Evolutionary conservation across 1,284 basidiomycete genomes (phyloP), one percentile per base, ranked within the genome.

Genomic region (Vanrija humicola): DNA sequence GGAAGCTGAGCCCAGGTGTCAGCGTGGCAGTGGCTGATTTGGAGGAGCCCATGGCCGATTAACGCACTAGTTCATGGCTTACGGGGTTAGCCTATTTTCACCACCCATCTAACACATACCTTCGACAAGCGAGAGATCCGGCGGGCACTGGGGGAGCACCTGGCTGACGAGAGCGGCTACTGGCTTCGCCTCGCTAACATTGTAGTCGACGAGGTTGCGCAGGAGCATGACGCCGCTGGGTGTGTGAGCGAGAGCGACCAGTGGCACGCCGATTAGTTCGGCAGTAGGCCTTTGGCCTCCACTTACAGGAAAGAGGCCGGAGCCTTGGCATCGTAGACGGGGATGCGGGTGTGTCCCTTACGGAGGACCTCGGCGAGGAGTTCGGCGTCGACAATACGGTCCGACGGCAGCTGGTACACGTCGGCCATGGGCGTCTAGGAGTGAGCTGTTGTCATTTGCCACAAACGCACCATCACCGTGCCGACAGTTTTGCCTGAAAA

Each of bases 401-500:
- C 77, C 15, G 74, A 70, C 0, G 75, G 68, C 16, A 81, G 66
- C 18, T 73, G 72, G 62, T 70, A 80, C 50, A 79, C 75, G 56
- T 80, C 78, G 42, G 76, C 75, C 29, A 75, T 74, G 0, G 78
- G 76, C 0, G 78, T 79, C 73, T 75, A 46, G 28, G 3, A 1
- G 19, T 50, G 39, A 61, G 59, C 28, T 18, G n/a, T 3, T 38
- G 21, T 21, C 10, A 21, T 12, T 34, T 23, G 21, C 21, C 21
- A 5, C 48, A 2, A 51, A 38, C 29, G 8, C 26, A 18, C 73
- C 90, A 92, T 92, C 60, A 94, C 88, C 21, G 81, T 76, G 61
- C 85, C 82, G 0, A 90, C 88, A 14, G 83, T 86, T 77, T 94
- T 92, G 14, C 82, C 83, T 63, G 88, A 89, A 54, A 94, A 81